These are phyloP conservation scores for Linum lewisii DNA, from an alignment of 345 rosid genomes.

Conservation along the genomic window DNA sequence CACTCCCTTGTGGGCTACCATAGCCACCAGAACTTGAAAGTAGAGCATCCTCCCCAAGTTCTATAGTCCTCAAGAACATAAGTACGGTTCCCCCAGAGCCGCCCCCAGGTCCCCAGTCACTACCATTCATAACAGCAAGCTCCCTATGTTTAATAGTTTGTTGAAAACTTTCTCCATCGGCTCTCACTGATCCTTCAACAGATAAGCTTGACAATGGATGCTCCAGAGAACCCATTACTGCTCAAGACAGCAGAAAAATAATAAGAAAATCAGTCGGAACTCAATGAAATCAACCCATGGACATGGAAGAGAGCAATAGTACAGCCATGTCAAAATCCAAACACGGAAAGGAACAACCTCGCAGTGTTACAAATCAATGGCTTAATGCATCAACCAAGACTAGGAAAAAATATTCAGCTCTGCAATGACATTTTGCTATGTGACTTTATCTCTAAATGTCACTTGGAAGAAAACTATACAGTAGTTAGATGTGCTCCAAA, in stretches of 20 bases:
- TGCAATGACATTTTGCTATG: background rate
- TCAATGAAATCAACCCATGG: background rate
- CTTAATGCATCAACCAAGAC: background rate
- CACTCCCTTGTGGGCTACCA: constrained; percentile 70
- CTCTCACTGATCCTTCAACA: constrained; percentile 60
- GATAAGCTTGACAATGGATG: constrained; percentile 84
- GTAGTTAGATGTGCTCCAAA: background rate
- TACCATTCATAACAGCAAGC: constrained; percentile 15
- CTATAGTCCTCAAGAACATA: constrained; percentile 56
- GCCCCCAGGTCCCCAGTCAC: constrained; percentile 65
- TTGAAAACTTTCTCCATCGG: constrained; percentile 77
- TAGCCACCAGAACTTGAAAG: constrained; percentile 89
- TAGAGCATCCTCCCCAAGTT: constrained; percentile 49
- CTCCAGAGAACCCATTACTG: constrained; percentile 94
- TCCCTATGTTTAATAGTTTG: constrained; percentile 22
- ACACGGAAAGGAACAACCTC: background rate
- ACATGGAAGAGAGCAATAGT: background rate
- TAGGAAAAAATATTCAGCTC: background rate
- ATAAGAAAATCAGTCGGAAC: too few species aligned
- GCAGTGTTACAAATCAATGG: background rate
- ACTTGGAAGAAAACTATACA: background rate
- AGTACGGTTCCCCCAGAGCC: constrained; percentile 96
- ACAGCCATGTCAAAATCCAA: background rate
- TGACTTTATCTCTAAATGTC: background rate
- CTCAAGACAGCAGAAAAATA: constrained; percentile 15